Evolutionary conservation across 192 early-diverging fungal species (phyloP), one percentile per base, ranked within the genome.

Genomic region (Backusella westeae): DNA sequence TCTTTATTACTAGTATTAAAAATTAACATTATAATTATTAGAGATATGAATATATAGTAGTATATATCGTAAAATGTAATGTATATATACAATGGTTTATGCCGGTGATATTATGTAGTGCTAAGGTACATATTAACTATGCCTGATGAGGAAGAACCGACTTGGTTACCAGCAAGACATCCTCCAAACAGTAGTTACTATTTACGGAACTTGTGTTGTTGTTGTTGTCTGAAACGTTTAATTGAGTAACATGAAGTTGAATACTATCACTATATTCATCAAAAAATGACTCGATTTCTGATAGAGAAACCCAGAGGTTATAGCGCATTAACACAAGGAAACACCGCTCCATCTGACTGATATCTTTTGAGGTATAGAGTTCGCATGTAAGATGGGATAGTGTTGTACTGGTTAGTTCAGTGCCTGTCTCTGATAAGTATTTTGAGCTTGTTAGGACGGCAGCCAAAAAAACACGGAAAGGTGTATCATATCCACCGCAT

Each of bases 391-490:
- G 78, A 56, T 75, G 53, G 6, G 77, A 74, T 3, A 81, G 71
- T 21, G 69, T 29, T 70, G 76, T 21, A 71, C 44, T 81, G 69
- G 29, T 80, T 75, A 46, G 77, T 9, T 38, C 67, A 12, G 67
- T 69, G 46, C 56, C 80, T 72, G 38, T 84, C 76, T 89, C 86
- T 9, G 73, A 81, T 65, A 84, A 59, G 85, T 87, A 91, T 83
- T 92, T 92, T 69, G 86, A 85, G 1, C 88, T 88, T 8, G 89
- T 82, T 70, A 92, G 74, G 39, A 92, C 77, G 7, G 91, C 85
- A 0, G 88, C 88, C 69, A 92, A 69, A 72, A 92, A 91, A 21
- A 92, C 87, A 53, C 88, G 82, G 74, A 89, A 91, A 23, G 91
- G 91, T 17, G 91, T 91, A 75, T 90, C 91, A n/a, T 83, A 80